Percentiles rank a stretch among this genome's conserved stretches.
Conservation (phyloP, 345 rosid species). For the Syzygium grande region DNA sequence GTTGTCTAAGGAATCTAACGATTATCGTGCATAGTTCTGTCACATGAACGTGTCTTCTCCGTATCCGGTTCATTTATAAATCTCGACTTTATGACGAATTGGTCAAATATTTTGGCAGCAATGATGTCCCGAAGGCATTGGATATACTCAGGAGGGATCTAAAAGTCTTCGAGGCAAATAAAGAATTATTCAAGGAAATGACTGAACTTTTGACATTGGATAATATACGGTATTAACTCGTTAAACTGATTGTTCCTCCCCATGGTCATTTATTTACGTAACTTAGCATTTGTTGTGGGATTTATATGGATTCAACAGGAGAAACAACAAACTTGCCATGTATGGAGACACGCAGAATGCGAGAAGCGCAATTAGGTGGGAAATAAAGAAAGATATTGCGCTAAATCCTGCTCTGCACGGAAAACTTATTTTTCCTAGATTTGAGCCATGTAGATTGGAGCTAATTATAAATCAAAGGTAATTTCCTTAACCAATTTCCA, state of each 20-base stretch:
- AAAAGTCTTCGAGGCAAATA: slow-evolving; percentile 25
- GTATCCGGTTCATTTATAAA: not conserved
- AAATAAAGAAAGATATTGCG: slow-evolving; percentile 28
- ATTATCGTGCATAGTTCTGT: not conserved
- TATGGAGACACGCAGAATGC: slow-evolving; percentile 28
- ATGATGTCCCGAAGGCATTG: not conserved
- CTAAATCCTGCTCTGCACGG: slow-evolving; percentile 35
- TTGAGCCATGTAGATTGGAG: slow-evolving; percentile 17
- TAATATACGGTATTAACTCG: slow-evolving; percentile 17
- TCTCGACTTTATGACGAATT: not conserved
- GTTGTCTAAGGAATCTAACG: not conserved
- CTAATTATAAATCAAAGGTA: slow-evolving; percentile 45
- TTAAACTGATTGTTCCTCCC: not conserved
- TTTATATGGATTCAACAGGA: slow-evolving; percentile 21
- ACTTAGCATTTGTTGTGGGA: not conserved
- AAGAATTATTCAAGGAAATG: slow-evolving; percentile 23
- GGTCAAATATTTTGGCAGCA: not conserved
- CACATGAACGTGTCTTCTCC: not conserved
- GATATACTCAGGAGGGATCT: slow-evolving; percentile 14
- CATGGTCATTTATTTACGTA: not conserved
- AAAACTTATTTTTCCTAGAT: slow-evolving; percentile 32
- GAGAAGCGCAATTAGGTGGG: slow-evolving; percentile 19
- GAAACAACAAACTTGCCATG: slow-evolving; percentile 22
- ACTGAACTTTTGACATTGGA: slow-evolving; percentile 25
- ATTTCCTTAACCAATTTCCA: not conserved